Evolutionary conservation across 305 asterid species (phyloP).

Genomic region (Fraxinus dipetala): DNA sequence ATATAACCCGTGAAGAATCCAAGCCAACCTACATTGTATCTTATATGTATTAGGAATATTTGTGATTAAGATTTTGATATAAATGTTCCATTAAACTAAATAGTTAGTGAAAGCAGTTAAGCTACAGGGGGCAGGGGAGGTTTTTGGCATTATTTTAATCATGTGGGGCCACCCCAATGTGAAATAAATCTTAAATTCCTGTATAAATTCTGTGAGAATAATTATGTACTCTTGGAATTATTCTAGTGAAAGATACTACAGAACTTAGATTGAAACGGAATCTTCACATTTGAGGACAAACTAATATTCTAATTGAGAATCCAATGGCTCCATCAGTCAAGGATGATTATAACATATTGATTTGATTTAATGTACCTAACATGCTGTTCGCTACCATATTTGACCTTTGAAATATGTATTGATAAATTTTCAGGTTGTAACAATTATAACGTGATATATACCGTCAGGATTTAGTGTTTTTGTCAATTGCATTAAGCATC

Average conservation of each 20-base stretch:
- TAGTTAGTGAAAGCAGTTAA: background rate
- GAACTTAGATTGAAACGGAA: background rate
- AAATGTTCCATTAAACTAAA: background rate
- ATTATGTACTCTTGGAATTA: no score
- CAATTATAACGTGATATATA: background rate
- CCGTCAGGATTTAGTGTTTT: background rate
- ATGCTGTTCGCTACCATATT: background rate
- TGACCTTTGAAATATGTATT: no score
- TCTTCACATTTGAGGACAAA: no score
- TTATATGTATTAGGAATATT: background rate
- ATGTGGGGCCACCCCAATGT: no score
- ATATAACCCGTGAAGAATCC: background rate
- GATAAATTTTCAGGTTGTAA: background rate
- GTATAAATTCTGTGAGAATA: no score
- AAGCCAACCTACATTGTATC: background rate
- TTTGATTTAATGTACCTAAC: background rate
- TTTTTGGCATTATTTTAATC: no score
- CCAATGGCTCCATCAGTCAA: no score
- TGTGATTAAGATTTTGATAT: background rate
- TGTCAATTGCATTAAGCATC: background rate
- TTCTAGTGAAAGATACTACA: background rate
- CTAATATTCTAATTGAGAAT: background rate
- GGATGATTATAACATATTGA: background rate
- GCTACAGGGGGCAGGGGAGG: no score
- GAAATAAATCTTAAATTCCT: no score